These are phyloP conservation scores for Selenicereus undatus DNA, from an alignment of 148 eudicot genomes.

Conservation along the genomic window DNA sequence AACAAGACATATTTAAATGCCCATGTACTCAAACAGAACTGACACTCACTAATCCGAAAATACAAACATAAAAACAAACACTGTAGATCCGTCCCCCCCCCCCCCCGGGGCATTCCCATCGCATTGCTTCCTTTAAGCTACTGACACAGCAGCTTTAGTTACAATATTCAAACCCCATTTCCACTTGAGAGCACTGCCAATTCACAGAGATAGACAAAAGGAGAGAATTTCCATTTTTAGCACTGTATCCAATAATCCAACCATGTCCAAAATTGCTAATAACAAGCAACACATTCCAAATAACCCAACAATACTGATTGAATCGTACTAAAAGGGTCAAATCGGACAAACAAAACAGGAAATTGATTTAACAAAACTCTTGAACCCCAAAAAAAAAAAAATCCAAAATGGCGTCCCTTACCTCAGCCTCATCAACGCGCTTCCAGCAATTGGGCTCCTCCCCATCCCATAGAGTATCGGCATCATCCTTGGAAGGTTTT, in stretches of 20 bases:
- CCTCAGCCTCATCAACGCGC: conserved; percentile 91
- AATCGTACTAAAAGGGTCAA: background rate
- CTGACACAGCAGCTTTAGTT: background rate
- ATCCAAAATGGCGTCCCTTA: conserved; percentile 15
- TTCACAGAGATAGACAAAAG: background rate
- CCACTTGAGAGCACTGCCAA: conserved; percentile 1
- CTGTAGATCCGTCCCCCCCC: background rate
- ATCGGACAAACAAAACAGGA: background rate
- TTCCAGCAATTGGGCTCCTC: conserved; percentile 90
- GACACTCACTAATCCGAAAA: background rate
- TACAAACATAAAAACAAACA: background rate
- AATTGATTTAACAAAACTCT: background rate
- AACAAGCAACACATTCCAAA: background rate
- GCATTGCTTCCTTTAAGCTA: background rate
- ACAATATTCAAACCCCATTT: background rate
- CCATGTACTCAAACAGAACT: background rate
- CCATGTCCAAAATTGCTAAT: background rate
- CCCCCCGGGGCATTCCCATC: background rate
- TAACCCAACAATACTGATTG: background rate
- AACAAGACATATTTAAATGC: too few species aligned
- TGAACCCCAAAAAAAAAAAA: background rate
- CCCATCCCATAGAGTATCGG: conserved; percentile 63
- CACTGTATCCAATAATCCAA: background rate
- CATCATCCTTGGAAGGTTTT: conserved; percentile 44
- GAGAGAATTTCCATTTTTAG: background rate